phyloP scores from a whole-genome alignment of 1,284 basidiomycete species.

The Coniophora puteana region DNA sequence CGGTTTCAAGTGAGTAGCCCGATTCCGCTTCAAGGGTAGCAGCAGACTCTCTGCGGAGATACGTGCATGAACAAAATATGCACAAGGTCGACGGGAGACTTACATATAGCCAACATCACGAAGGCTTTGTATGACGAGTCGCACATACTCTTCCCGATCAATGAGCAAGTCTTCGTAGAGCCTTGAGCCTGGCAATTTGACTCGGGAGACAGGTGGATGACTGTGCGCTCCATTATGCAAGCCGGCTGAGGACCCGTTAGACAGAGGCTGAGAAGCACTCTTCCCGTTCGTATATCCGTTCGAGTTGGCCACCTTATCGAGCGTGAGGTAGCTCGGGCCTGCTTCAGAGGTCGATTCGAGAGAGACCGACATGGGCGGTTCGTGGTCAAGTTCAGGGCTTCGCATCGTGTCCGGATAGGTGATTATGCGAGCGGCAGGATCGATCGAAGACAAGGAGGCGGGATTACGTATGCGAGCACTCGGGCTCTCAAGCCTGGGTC shows the following conservation, averaged over 20 bases:
- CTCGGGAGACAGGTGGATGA: constrained; percentile 45
- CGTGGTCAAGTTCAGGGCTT: constrained; percentile 51
- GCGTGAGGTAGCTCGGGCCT: constrained; percentile 49
- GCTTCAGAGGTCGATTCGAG: constrained; percentile 42
- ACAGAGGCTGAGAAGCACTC: constrained; percentile 31
- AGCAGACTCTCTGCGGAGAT: constrained; percentile 72
- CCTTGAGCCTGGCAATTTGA: constrained; percentile 64
- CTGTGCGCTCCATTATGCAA: constrained; percentile 36
- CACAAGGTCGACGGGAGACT: constrained; percentile 33
- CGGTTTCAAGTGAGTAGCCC: constrained; percentile 82
- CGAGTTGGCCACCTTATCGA: constrained; percentile 42
- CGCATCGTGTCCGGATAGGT: constrained; percentile 45
- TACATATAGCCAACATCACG: constrained; percentile 92
- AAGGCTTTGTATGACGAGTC: constrained; percentile 87
- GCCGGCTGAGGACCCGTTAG: constrained; percentile 32
- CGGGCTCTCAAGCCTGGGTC: constrained; percentile 56
- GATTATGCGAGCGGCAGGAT: constrained; percentile 27
- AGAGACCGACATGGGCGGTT: constrained; percentile 45
- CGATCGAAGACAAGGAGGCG: constrained; percentile 22
- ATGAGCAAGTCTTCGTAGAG: constrained; percentile 75
- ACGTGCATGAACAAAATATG: constrained; percentile 10
- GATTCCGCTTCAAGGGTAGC: constrained; percentile 89
- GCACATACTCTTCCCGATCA: constrained; percentile 88
- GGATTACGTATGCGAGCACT: constrained; percentile 23
- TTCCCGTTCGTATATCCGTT: constrained; percentile 48